phyloP scores from a whole-genome alignment of 1,284 basidiomycete species.

The Papiliotrema terrestris region DNA sequence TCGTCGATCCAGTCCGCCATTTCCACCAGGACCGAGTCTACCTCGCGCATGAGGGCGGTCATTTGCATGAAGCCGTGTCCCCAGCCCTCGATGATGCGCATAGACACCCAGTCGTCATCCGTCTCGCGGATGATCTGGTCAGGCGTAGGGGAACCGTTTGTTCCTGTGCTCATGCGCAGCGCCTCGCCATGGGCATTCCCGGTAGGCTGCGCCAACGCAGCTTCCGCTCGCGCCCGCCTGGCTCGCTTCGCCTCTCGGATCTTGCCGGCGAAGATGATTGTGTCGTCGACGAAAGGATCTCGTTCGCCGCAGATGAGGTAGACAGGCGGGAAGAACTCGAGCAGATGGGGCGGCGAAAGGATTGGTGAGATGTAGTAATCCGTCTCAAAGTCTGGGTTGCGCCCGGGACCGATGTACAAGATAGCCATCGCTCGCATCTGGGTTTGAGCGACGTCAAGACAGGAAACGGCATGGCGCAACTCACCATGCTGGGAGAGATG shows the following conservation, averaged over 20 bases:
- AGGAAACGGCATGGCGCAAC: constrained; percentile 46
- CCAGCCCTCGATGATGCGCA: constrained; percentile 86
- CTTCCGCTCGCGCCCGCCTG: constrained; percentile 60
- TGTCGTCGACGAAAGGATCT: constrained; percentile 95
- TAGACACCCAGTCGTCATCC: constrained; percentile 92
- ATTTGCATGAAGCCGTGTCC: constrained; percentile 95
- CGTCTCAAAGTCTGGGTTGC: constrained; percentile 86
- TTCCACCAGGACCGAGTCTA: constrained; percentile 69
- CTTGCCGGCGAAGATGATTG: constrained; percentile 86
- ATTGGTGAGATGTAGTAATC: constrained; percentile 96
- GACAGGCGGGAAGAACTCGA: constrained; percentile 89
- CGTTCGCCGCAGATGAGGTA: constrained; percentile 92
- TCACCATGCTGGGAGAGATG: constrained; percentile 84
- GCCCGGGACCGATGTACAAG: constrained; percentile 87
- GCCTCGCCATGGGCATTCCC: constrained; percentile 45
- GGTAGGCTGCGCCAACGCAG: constrained; percentile 13
- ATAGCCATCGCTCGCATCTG: constrained; percentile 99
- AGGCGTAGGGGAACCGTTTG: constrained; percentile 37
- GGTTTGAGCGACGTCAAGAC: no score
- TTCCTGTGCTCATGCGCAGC: constrained; percentile 52
- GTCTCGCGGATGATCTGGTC: constrained; percentile 61
- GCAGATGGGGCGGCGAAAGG: constrained; percentile 73
- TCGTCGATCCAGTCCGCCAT: constrained; percentile 90
- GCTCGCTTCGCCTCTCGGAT: constrained; percentile 86
- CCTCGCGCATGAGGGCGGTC: constrained; percentile 77